These are phyloP conservation scores for Vaccinium vitisidaea DNA, from an alignment of 148 eudicot species.

Conservation along the genomic window DNA sequence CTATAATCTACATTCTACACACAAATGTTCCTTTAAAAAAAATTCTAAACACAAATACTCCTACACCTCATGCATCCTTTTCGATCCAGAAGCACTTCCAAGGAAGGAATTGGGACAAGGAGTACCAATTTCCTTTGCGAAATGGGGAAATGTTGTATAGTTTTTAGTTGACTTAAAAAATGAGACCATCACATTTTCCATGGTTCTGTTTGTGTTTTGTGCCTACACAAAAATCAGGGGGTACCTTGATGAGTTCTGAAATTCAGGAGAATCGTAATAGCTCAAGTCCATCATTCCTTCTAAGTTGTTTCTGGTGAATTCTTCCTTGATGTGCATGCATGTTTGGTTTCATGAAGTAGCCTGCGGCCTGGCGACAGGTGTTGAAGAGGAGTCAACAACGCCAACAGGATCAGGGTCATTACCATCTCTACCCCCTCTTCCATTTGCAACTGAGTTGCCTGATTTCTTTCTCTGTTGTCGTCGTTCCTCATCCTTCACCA, in stretches of 20 bases:
- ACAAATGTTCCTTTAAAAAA: not conserved
- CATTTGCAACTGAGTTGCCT: constrained; percentile 32
- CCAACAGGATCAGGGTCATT: constrained; percentile 29
- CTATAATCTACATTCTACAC: not conserved
- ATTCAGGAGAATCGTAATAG: not conserved
- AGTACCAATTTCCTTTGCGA: not conserved
- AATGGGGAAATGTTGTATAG: not conserved
- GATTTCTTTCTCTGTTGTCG: constrained; percentile 34
- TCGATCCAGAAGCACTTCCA: not conserved
- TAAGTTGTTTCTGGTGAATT: not conserved
- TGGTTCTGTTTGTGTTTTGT: not conserved
- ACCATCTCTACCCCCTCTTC: constrained; percentile 27
- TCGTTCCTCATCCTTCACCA: constrained; percentile 72
- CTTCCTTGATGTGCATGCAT: not conserved
- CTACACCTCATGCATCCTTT: not conserved
- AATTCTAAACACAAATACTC: not conserved
- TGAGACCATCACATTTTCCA: not conserved
- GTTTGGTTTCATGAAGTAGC: constrained; percentile 21
- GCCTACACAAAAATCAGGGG: not conserved
- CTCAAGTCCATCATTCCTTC: not conserved
- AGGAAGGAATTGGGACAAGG: not conserved
- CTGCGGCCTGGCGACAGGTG: constrained; percentile 25
- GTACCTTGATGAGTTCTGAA: not conserved
- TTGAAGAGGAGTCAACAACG: constrained; percentile 33
- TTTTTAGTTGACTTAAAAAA: not conserved